Evolutionary conservation across 805 yeast genomes (phyloP).

Genomic region (Candida easanensis): DNA sequence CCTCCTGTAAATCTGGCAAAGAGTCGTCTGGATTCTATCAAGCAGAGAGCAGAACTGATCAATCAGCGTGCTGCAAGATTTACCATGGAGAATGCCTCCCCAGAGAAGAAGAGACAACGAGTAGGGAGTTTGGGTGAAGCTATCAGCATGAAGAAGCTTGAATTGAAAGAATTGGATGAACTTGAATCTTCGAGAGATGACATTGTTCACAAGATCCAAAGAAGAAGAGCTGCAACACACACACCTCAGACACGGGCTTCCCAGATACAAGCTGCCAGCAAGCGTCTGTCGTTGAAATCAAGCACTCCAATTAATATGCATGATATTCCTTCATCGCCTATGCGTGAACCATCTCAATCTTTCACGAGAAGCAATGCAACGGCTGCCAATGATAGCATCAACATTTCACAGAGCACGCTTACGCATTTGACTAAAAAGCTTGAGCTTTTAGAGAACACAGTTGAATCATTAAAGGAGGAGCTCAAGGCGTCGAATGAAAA

Average conservation of each 20-base stretch:
- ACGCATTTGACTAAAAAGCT: conserved; percentile 17
- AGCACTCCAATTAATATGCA: conserved; percentile 3
- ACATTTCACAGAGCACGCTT: conserved; percentile 9
- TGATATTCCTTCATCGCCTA: conserved; percentile 24
- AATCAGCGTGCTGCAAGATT: conserved; percentile 20
- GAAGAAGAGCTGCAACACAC: conserved; percentile 7
- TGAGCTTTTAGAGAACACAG: conserved; percentile 17
- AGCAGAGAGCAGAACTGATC: conserved; percentile 15
- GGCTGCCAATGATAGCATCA: conserved; percentile 2
- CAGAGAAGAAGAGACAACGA: conserved; percentile 14
- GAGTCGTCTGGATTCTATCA: conserved; percentile 10
- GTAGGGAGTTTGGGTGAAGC: not conserved
- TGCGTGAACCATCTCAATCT: conserved; percentile 11
- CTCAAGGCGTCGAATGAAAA: conserved; percentile 21
- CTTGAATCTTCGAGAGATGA: conserved; percentile 10
- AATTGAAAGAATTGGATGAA: conserved; percentile 14
- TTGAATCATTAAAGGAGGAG: conserved; percentile 20
- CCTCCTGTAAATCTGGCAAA: conserved; percentile 9
- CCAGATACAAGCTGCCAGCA: not conserved
- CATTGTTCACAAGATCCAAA: conserved; percentile 7
- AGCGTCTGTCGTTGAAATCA: not conserved
- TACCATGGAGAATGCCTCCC: conserved; percentile 13
- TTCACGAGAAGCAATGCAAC: not conserved
- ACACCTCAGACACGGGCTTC: not conserved
- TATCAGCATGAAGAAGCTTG: conserved; percentile 1